A percentile compares a stretch with the other conserved stretches of the same genome.
Conservation (phyloP, 1,284 basidiomycete species). For the Moesziomyces antarcticus region DNA sequence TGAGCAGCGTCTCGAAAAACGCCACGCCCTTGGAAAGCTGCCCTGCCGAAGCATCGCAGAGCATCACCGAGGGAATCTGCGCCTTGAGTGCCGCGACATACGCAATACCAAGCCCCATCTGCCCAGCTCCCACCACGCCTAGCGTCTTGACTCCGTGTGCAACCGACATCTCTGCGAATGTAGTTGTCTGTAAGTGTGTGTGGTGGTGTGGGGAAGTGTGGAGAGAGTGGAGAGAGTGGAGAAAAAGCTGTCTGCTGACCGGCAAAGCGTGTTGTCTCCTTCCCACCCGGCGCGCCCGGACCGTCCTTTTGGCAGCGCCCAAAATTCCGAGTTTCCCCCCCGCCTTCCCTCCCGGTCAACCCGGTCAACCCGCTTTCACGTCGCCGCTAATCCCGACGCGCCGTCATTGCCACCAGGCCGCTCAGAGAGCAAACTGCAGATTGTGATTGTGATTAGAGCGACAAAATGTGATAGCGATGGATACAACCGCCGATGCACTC, state of each 20-base stretch:
- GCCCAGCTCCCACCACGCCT: conserved; percentile 59
- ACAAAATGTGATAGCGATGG: conserved; percentile 14
- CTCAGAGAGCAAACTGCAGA: neutral
- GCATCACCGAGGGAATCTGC: conserved; percentile 36
- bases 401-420: neutral
- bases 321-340: too few species aligned
- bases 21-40: conserved; percentile 78
- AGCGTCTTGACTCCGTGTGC: conserved; percentile 58
- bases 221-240: too few species aligned
- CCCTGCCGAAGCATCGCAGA: conserved; percentile 63
- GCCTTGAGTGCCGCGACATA: conserved; percentile 77
- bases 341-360: neutral
- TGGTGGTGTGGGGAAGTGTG: too few species aligned
- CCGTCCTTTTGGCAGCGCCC: too few species aligned
- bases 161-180: conserved; percentile 12
- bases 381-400: conserved; percentile 28
- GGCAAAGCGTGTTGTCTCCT: too few species aligned
- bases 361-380: neutral
- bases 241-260: too few species aligned
- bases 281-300: too few species aligned
- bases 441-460: conserved; percentile 30
- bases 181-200: too few species aligned
- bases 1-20: conserved; percentile 78
- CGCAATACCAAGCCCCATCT: conserved; percentile 76
- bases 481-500: conserved; percentile 10